phyloP scores from a whole-genome alignment of 2,329 filamentous ascomycete genomes.

The Phaeosphaeria sp. region DNA sequence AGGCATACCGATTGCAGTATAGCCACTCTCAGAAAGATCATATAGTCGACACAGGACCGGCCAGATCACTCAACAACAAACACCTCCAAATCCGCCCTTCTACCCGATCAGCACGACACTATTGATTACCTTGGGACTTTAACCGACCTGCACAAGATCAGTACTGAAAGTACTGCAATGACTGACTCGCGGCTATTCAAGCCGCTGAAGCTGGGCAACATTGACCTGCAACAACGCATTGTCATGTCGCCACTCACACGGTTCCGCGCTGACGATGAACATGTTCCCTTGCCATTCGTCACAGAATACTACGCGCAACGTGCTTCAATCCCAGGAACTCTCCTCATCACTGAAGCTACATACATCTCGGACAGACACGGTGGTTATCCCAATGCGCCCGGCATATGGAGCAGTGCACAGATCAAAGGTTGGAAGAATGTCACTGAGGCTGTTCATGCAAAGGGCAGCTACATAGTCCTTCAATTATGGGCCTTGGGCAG shows the following conservation, averaged over 20 bases:
- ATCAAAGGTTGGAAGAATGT: slow-evolving; percentile 59
- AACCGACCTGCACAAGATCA: background rate
- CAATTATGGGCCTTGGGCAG: slow-evolving; percentile 59
- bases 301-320: slow-evolving; percentile 61
- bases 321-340: slow-evolving; percentile 57
- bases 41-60: background rate
- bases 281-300: slow-evolving; percentile 47
- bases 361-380: slow-evolving; percentile 40
- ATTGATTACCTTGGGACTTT: background rate
- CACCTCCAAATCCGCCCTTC: background rate
- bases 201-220: slow-evolving; percentile 27
- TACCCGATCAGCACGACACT: background rate
- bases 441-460: slow-evolving; percentile 58
- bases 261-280: slow-evolving; percentile 51
- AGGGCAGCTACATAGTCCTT: slow-evolving; percentile 56
- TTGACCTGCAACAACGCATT: slow-evolving; percentile 25
- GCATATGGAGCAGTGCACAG: slow-evolving; percentile 49
- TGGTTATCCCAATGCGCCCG: slow-evolving; percentile 44
- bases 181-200: slow-evolving; percentile 16
- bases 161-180: background rate
- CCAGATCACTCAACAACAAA: background rate
- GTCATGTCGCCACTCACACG: slow-evolving; percentile 35
- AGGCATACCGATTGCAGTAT: background rate
- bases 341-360: slow-evolving; percentile 65
- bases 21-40: background rate